Percentiles rank a stretch among this genome's conserved stretches.
These are phyloP conservation scores for Yamadazyma paraphyllophila DNA, from an alignment of 805 yeast species.

Conservation along the genomic window DNA sequence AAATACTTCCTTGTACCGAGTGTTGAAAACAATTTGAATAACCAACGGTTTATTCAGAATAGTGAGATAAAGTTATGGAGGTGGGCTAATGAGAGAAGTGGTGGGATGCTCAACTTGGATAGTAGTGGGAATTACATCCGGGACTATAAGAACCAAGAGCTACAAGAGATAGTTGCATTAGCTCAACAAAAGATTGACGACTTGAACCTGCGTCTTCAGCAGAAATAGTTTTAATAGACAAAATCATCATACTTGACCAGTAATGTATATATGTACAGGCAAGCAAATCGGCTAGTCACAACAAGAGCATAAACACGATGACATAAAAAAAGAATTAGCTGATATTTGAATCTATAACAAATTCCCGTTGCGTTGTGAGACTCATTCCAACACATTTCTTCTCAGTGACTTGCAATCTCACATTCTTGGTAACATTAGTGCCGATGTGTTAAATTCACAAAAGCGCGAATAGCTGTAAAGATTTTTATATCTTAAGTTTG, in stretches of 20 bases:
- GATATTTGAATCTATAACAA: too few species aligned
- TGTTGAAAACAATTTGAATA: constrained; percentile 29
- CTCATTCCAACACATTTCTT: too few species aligned
- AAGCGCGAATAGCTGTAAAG: neutral
- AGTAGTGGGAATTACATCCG: neutral
- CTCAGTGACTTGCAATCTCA: too few species aligned
- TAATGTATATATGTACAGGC: neutral
- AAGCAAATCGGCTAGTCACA: neutral
- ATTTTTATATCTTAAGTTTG: constrained; percentile 5
- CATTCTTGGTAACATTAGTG: too few species aligned
- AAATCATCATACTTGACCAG: neutral
- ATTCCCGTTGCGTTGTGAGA: too few species aligned
- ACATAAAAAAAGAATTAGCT: too few species aligned
- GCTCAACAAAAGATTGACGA: constrained; percentile 21
- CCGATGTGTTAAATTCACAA: neutral
- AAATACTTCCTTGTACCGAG: constrained; percentile 43
- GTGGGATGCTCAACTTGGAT: neutral
- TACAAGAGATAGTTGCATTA: constrained; percentile 45
- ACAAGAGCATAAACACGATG: neutral
- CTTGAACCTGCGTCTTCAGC: neutral
- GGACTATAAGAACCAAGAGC: constrained; percentile 39
- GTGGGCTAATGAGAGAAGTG: constrained; percentile 50
- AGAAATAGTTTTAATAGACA: neutral
- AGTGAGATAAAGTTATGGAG: constrained; percentile 68
- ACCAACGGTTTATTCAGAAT: constrained; percentile 28